Conservation (phyloP, 805 yeast genomes). For the Metschnikowia proteae region DNA sequence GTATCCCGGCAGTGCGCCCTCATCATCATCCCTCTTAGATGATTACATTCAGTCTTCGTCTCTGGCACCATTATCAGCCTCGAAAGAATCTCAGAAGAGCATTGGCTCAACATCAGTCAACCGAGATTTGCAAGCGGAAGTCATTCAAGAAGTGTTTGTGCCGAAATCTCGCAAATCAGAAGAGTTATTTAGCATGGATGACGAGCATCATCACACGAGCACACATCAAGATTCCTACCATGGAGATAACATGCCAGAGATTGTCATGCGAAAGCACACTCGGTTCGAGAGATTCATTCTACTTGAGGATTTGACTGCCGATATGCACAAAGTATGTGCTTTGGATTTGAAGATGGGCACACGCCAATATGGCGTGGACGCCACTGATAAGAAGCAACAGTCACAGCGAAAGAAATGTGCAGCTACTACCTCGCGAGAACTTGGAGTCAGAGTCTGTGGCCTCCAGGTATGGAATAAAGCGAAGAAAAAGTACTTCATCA, state of each 20-base stretch:
- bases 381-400: constrained; percentile 60
- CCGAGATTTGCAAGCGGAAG: constrained; percentile 37
- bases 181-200: constrained; percentile 46
- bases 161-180: constrained; percentile 38
- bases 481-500: constrained; percentile 47
- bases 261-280: constrained; percentile 39
- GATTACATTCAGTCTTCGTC: constrained; percentile 8
- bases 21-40: constrained; percentile 11
- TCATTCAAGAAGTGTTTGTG: constrained; percentile 36
- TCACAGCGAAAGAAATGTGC: constrained; percentile 83
- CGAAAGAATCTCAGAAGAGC: constrained; percentile 15
- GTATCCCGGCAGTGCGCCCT: constrained; percentile 41
- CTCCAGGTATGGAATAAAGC: constrained; percentile 49
- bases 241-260: constrained; percentile 14
- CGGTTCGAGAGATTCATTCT: constrained; percentile 77
- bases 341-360: constrained; percentile 98
- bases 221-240: constrained; percentile 3
- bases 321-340: constrained; percentile 83
- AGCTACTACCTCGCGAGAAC: constrained; percentile 68
- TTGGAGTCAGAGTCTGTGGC: constrained; percentile 95
- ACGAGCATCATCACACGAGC: constrained; percentile 25
- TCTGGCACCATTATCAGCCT: constrained; percentile 4
- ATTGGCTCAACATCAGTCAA: constrained; percentile 36
- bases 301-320: constrained; percentile 84
- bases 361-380: constrained; percentile 96